These are phyloP conservation scores for Trichoderma hamatum DNA, from an alignment of 2,329 filamentous ascomycete species.

Conservation along the genomic window DNA sequence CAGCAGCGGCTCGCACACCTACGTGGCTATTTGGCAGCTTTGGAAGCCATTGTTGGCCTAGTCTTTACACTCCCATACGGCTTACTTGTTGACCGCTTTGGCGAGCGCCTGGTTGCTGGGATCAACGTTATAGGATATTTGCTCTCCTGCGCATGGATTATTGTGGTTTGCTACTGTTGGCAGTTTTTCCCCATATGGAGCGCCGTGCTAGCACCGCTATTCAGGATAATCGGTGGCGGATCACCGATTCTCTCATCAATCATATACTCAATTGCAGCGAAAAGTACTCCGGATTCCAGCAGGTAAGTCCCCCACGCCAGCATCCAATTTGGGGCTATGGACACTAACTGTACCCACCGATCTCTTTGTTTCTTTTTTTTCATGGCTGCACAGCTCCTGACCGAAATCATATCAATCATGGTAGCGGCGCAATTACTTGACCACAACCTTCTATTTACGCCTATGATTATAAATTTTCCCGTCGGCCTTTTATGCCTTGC, in stretches of 20 bases:
- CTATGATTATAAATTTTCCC: constrained; percentile 10
- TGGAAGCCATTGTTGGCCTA: constrained; percentile 10
- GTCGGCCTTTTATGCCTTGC: constrained; percentile 12
- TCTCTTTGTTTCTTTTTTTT: constrained; percentile 5
- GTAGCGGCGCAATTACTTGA: constrained; percentile 13
- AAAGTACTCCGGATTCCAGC: constrained; percentile 3
- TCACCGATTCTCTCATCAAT: constrained; percentile 15
- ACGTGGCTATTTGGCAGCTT: constrained; percentile 2
- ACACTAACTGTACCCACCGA: background rate
- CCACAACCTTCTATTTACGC: constrained; percentile 7
- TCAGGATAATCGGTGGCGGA: constrained; percentile 18
- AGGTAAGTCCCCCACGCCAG: constrained; percentile 2
- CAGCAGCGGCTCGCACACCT: constrained; percentile 19
- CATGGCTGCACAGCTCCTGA: constrained; percentile 2
- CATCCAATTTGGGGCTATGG: background rate
- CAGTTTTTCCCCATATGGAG: constrained; percentile 7
- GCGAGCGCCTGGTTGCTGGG: constrained; percentile 6
- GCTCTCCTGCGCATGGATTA: constrained; percentile 18
- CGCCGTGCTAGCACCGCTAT: constrained; percentile 6
- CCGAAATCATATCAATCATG: constrained; percentile 3
- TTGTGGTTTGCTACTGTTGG: constrained; percentile 12
- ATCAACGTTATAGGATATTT: constrained; percentile 20
- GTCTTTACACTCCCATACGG: constrained; percentile 15
- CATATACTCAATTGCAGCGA: constrained; percentile 19
- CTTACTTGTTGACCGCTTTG: constrained; percentile 11